Base-by-base conservation (phyloP, 805 yeast species). In the Debaryomyces maramus region DNA sequence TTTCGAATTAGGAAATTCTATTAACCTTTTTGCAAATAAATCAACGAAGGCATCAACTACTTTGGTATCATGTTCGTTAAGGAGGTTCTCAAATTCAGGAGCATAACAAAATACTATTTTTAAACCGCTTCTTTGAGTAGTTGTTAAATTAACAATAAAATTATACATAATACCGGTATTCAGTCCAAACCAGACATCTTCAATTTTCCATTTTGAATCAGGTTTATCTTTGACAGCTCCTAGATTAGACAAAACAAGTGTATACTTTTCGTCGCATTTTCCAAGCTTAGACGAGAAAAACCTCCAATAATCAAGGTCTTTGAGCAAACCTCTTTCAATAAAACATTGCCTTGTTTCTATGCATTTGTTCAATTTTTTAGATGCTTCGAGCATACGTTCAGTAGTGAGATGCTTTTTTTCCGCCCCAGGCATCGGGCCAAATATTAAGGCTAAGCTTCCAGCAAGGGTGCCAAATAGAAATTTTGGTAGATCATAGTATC, bases 211-310 rank as follows among this genome's bases (percentile, higher is more conserved):
- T 17, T 32, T 32, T 13, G 32, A 29, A 29, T 45, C 27, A 13
- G 38, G 32, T 15, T 24, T 15, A 9, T 50, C 34, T 13, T 33
- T 34, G 6, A 44, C 30, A 20, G 27, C 42, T 16, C 61, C 61
- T 27, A 56, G 36, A 36, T 56, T 56, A 4, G 61, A 56, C 8
- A 50, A 14, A 29, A 45, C 56, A 29, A 53, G 26, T 5, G 53
- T 50, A 17, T 39, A 17, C 17, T 51, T 26, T 9, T 34, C 14
- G 3, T 38, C 43, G 29, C 32, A 22, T 5, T 44, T 34, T 3
- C 50, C 53, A 14, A 48, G 17, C 24, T 40, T 41, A 4, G 16
- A 13, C 5, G 34, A 27, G 6, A 49, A 34, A 20, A 40, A 45
- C 5, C 38, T 36, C 38, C 44, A 30, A 10, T 48, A 31, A 28